Evolutionary conservation across 352 stramenopile genomes (phyloP).

Genomic region (Phytophthora sp.): DNA sequence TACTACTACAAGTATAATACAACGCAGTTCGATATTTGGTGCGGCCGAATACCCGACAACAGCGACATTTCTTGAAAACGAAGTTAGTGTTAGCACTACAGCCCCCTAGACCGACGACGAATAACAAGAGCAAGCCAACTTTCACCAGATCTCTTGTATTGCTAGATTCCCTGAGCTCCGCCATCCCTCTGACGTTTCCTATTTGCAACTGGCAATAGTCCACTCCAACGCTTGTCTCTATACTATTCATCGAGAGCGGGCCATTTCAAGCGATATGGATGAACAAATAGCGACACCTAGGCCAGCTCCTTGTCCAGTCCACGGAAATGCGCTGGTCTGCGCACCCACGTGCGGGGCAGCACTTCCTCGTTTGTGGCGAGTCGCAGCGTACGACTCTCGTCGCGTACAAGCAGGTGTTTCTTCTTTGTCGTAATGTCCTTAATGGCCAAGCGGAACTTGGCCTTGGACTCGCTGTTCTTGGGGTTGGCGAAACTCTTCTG

Average conservation of each 20-base stretch:
- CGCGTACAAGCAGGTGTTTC: conserved; percentile 74
- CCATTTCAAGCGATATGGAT: conserved; percentile 21
- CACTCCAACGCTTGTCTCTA: conserved; percentile 30
- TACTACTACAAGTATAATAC: too few relatives aligned
- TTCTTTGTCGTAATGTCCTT: conserved; percentile 88
- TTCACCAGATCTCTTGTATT: conserved; percentile 25
- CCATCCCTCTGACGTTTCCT: conserved; percentile 28
- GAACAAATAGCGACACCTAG: conserved; percentile 27
- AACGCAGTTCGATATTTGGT: too few relatives aligned
- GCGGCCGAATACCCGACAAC: too few relatives aligned
- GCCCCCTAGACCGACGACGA: too few relatives aligned
- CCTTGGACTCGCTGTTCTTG: conserved; percentile 47
- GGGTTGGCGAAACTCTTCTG: conserved; percentile 85
- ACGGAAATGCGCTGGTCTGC: conserved; percentile 72
- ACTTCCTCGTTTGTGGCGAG: conserved; percentile 80
- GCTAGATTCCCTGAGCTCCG: conserved; percentile 17
- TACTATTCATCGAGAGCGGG: conserved; percentile 21
- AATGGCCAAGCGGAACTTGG: conserved; percentile 78
- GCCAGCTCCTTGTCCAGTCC: conserved; percentile 63
- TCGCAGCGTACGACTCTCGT: conserved; percentile 59
- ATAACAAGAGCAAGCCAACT: background rate
- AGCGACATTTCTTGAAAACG: too few relatives aligned
- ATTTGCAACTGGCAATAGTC: conserved; percentile 21
- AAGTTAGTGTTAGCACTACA: too few relatives aligned
- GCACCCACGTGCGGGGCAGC: conserved; percentile 82